Conservation (phyloP, 495 filamentous ascomycete genomes). For the Paragyromitra xinjiangensis region DNA sequence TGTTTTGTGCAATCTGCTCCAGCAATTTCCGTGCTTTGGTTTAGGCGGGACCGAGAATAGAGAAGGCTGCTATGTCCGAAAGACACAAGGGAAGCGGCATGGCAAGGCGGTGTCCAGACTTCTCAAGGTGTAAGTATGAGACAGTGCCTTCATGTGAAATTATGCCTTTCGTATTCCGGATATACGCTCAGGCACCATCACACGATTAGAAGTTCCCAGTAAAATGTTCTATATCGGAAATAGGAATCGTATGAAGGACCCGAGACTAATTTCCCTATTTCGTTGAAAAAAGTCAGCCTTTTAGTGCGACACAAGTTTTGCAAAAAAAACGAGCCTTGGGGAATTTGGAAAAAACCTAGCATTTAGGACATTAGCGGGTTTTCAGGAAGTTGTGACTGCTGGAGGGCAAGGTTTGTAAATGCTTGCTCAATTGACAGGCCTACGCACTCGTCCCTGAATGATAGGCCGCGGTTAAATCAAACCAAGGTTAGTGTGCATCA, state of each 20-base stretch:
- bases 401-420: neutral
- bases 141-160: neutral
- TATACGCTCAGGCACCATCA: neutral
- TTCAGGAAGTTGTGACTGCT: neutral
- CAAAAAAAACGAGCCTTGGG: neutral
- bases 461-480: slow-evolving; percentile 16
- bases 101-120: neutral
- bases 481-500: neutral
- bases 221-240: neutral
- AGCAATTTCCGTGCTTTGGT: neutral
- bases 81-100: neutral
- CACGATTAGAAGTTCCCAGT: neutral
- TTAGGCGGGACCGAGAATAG: neutral
- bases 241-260: neutral
- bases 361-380: neutral
- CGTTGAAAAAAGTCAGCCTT: neutral
- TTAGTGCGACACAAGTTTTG: slow-evolving; percentile 1
- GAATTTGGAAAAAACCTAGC: neutral
- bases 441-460: slow-evolving; percentile 9
- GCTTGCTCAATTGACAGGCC: neutral
- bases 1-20: neutral
- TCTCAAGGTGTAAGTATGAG: neutral
- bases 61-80: neutral
- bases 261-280: neutral
- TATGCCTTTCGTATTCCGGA: neutral